Percentiles rank a stretch among this genome's conserved stretches.
phyloP scores from a whole-genome alignment of 2,329 filamentous ascomycete species.

The Talaromyces sp. region DNA sequence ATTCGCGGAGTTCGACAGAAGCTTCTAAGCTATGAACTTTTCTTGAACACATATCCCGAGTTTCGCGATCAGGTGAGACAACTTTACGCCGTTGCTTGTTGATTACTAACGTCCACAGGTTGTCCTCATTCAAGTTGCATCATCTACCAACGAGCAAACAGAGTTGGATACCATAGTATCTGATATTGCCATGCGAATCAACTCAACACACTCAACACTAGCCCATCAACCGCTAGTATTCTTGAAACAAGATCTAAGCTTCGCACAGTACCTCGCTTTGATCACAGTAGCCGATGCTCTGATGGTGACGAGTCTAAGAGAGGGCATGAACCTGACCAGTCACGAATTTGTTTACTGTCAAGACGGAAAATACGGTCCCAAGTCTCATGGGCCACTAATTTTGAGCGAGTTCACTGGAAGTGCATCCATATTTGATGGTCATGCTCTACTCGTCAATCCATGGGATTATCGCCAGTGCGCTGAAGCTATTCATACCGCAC shows the following conservation, averaged over 20 bases:
- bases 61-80: slow-evolving; percentile 68
- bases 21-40: slow-evolving; percentile 85
- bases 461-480: slow-evolving; percentile 92
- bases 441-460: slow-evolving; percentile 84
- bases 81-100: background rate
- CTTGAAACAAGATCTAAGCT: slow-evolving; percentile 90
- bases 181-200: slow-evolving; percentile 92
- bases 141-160: slow-evolving; percentile 82
- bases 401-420: slow-evolving; percentile 95
- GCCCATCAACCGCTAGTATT: slow-evolving; percentile 92
- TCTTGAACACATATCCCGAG: slow-evolving; percentile 88
- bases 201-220: slow-evolving; percentile 84
- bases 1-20: slow-evolving; percentile 93
- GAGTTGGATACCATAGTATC: slow-evolving; percentile 86
- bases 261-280: slow-evolving; percentile 87
- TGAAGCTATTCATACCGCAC: slow-evolving; percentile 76
- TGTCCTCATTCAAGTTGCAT: slow-evolving; percentile 89
- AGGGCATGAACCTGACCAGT: slow-evolving; percentile 95
- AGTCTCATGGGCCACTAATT: slow-evolving; percentile 85
- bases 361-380: slow-evolving; percentile 70
- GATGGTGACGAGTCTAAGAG: slow-evolving; percentile 91
- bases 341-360: slow-evolving; percentile 95
- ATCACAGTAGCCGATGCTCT: slow-evolving; percentile 85
- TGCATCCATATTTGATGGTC: slow-evolving; percentile 75
- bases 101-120: slow-evolving; percentile 51